Base-by-base conservation (phyloP, 2,329 filamentous ascomycete species). In the Fusarium sacchari region DNA sequence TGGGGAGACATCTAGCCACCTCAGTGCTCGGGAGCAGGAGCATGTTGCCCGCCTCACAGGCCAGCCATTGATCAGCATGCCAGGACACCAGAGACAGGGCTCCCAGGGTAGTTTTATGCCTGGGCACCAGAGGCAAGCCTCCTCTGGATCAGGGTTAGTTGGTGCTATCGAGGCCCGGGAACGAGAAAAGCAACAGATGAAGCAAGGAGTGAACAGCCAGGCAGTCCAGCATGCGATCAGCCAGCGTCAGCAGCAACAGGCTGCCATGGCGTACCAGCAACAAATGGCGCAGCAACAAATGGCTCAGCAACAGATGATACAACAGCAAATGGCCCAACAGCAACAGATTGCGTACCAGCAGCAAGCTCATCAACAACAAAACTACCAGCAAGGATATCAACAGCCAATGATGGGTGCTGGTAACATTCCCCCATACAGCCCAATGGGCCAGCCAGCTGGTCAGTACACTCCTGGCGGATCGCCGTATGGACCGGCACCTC, bases 11-110 rank as follows among this genome's bases (percentile, higher is more conserved):
- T 85, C 78, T 30, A 86, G 88, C 0, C 89, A 92, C 64, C 86
- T 97, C n/a, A 95, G 93, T 26, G 95, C 95, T 24, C 90, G 93
- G 22, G 95, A 97, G 81, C 95, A 97, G 80, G 94, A 97, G 82
- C 92, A 97, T 75, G 88, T 97, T n/a, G 93, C 95, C 15, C 90
- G 93, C 42, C 87, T 94, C 75, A 97, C 94, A 1, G 93, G 93
- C 2, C 91, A 90, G 0, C 93, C 95, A 0, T 85, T 97, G 56
- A 88, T 97, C 76, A 90, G 89, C 66, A 85, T 97, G 79, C 73
- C 88, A 9, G 88, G 88, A 56, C 86, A 86, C 57, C 84, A 85
- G 71, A 88, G 87, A 67, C 82, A 84, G 47, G 84, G 85, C 60
- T 83, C 86, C 15, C 80, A 87, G 37, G 89, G 89, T 2, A 84